Evolutionary conservation across 2,329 filamentous ascomycete species (phyloP).

Genomic region (Acarospora socialis): DNA sequence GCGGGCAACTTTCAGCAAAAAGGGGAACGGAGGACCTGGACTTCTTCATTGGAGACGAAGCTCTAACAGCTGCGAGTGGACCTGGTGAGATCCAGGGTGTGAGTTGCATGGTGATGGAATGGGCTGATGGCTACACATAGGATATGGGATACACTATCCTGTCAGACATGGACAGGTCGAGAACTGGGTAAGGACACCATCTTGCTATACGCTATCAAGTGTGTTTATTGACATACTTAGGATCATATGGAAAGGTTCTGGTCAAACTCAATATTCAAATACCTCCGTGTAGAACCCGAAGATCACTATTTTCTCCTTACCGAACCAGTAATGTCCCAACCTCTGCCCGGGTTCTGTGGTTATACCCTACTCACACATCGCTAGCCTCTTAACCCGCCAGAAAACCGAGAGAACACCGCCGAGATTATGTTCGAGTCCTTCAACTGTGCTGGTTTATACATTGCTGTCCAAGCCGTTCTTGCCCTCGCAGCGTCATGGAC

Average conservation of each 20-base stretch:
- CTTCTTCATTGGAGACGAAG: slow-evolving; percentile 98
- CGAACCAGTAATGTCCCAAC: slow-evolving; percentile 56
- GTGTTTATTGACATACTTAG: slow-evolving; percentile 28
- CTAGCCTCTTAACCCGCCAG: slow-evolving; percentile 88
- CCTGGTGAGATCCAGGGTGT: slow-evolving; percentile 44
- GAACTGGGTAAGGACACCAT: slow-evolving; percentile 61
- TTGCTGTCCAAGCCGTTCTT: slow-evolving; percentile 93
- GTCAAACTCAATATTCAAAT: slow-evolving; percentile 99
- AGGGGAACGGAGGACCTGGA: slow-evolving; percentile 94
- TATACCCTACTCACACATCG: background rate
- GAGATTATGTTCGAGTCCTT: slow-evolving; percentile 99
- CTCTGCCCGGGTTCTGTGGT: slow-evolving; percentile 1
- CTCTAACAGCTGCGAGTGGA: slow-evolving; percentile 66
- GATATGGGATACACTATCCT: slow-evolving; percentile 93
- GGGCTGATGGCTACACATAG: slow-evolving; percentile 29
- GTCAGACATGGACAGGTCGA: slow-evolving; percentile 97
- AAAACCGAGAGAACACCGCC: slow-evolving; percentile 97
- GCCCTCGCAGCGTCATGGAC: slow-evolving; percentile 97
- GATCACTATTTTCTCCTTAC: slow-evolving; percentile 98
- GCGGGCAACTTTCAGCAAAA: slow-evolving; percentile 75
- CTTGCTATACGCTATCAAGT: background rate
- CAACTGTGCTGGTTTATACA: slow-evolving; percentile 97
- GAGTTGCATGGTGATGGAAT: slow-evolving; percentile 6
- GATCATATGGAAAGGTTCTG: slow-evolving; percentile 99
- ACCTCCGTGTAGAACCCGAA: slow-evolving; percentile 92